Evolutionary conservation across 208 protist species (phyloP).

Genomic region (Leptomonas pyrrhocoris): DNA sequence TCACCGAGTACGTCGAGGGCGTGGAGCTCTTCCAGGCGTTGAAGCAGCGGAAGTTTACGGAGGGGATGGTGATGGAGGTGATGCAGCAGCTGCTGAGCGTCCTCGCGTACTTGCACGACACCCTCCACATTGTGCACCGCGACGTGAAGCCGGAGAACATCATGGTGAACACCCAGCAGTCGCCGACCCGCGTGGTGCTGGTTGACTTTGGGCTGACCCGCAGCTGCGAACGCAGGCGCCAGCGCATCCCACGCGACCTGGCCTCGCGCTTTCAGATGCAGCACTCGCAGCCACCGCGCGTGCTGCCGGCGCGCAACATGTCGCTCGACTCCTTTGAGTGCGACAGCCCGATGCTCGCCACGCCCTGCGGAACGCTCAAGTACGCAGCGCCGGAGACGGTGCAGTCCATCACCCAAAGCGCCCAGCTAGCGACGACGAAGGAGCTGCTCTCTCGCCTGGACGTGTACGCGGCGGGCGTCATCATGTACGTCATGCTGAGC

Average conservation of each 20-base stretch:
- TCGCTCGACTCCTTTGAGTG: slow-evolving; percentile 44
- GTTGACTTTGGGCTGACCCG: slow-evolving; percentile 88
- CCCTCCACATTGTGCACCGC: slow-evolving; percentile 76
- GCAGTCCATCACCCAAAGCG: slow-evolving; percentile 59
- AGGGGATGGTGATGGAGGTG: slow-evolving; percentile 62
- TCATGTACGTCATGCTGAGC: slow-evolving; percentile 87
- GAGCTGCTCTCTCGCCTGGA: slow-evolving; percentile 73
- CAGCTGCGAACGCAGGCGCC: slow-evolving; percentile 23
- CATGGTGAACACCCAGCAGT: slow-evolving; percentile 49
- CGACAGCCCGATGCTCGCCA: slow-evolving; percentile 82
- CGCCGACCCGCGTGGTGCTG: slow-evolving; percentile 58
- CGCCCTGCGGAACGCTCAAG: slow-evolving; percentile 85
- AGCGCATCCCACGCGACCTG: slow-evolving; percentile 22
- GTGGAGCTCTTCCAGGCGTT: slow-evolving; percentile 80
- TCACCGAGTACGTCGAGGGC: slow-evolving; percentile 83
- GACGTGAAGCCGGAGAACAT: slow-evolving; percentile 92
- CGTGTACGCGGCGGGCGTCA: slow-evolving; percentile 73
- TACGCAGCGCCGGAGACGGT: slow-evolving; percentile 88
- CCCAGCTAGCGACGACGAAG: slow-evolving; percentile 65
- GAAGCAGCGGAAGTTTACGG: slow-evolving; percentile 57
- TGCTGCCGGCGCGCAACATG: slow-evolving; percentile 17
- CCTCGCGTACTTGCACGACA: slow-evolving; percentile 82
- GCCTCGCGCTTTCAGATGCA: slow-evolving; percentile 12
- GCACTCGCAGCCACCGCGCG: slow-evolving; percentile 6
- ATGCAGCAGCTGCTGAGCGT: slow-evolving; percentile 77